phyloP scores from a whole-genome alignment of 2,329 filamentous ascomycete genomes.

The Colletotrichum euphorbiae region DNA sequence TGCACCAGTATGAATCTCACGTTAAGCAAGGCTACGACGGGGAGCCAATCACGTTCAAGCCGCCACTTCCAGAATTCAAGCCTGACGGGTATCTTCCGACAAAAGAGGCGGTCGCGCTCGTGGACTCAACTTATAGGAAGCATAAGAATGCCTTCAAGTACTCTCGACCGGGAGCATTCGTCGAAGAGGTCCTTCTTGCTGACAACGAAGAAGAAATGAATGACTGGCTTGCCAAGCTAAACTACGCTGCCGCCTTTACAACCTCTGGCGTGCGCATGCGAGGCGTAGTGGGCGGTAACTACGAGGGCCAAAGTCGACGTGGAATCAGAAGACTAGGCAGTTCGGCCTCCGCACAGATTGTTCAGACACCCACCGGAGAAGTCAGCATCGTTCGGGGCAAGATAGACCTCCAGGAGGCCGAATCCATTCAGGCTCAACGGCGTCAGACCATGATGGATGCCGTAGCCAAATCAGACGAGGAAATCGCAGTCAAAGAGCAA shows the following conservation, averaged over 20 bases:
- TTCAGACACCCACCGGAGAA: slow-evolving; percentile 79
- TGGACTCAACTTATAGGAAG: slow-evolving; percentile 89
- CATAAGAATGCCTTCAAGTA: slow-evolving; percentile 97
- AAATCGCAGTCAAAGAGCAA: slow-evolving; percentile 77
- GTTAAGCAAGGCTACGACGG: slow-evolving; percentile 81
- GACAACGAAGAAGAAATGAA: slow-evolving; percentile 93
- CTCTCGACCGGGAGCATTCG: slow-evolving; percentile 79
- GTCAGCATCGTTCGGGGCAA: slow-evolving; percentile 78
- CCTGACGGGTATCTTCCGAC: slow-evolving; percentile 94
- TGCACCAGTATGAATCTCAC: slow-evolving; percentile 88
- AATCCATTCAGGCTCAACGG: slow-evolving; percentile 86
- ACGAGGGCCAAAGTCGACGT: slow-evolving; percentile 82
- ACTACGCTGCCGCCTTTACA: slow-evolving; percentile 94
- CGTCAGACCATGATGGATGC: slow-evolving; percentile 85
- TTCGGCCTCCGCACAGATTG: slow-evolving; percentile 67
- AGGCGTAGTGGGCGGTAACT: slow-evolving; percentile 84
- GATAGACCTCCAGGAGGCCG: slow-evolving; percentile 84
- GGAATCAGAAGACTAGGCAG: slow-evolving; percentile 78
- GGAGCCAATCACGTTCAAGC: slow-evolving; percentile 87
- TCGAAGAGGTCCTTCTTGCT: slow-evolving; percentile 91
- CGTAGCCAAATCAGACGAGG: slow-evolving; percentile 85
- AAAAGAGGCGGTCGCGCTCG: slow-evolving; percentile 88
- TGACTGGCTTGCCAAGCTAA: slow-evolving; percentile 95
- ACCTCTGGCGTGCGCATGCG: slow-evolving; percentile 92
- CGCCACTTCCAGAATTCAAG: slow-evolving; percentile 91